These are phyloP conservation scores for Tetragonia tetragonoides DNA, from an alignment of 148 eudicot genomes.

Conservation along the genomic window DNA sequence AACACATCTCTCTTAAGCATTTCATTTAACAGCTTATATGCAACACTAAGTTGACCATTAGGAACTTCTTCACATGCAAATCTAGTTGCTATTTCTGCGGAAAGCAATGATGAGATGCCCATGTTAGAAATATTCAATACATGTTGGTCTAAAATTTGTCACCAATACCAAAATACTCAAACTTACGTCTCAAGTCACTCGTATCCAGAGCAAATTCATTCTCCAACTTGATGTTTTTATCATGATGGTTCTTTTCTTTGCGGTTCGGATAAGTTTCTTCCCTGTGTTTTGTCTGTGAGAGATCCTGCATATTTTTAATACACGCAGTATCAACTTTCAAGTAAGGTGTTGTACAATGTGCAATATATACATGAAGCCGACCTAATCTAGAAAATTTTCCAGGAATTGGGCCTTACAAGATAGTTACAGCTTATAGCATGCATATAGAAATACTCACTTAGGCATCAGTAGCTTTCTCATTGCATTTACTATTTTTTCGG, in stretches of 20 bases:
- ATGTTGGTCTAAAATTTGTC: background rate
- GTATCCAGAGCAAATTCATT: constrained; percentile 11
- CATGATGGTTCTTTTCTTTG: constrained; percentile 14
- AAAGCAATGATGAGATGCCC: too few relatives aligned
- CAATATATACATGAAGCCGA: background rate
- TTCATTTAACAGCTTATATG: constrained; percentile 69
- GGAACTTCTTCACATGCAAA: constrained; percentile 13
- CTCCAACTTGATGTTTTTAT: constrained; percentile 23
- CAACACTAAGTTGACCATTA: too few relatives aligned
- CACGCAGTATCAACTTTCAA: constrained; percentile 21
- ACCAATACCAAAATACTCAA: background rate
- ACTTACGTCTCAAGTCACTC: constrained; percentile 16
- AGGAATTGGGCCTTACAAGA: background rate
- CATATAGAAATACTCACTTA: constrained; percentile 31
- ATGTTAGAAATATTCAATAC: background rate
- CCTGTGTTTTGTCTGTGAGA: constrained; percentile 19
- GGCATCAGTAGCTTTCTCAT: constrained; percentile 31
- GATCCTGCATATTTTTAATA: constrained; percentile 26
- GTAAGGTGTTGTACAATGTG: constrained; percentile 10
- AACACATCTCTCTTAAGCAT: constrained; percentile 78
- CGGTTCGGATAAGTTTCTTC: constrained; percentile 21
- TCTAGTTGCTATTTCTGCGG: constrained; percentile 19
- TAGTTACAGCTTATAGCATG: background rate
- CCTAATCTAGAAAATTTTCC: background rate
- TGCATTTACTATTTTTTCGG: constrained; percentile 19